Conservation (phyloP, 768 basidiomycete species). For the Xerocomus brunneocitrinus region DNA sequence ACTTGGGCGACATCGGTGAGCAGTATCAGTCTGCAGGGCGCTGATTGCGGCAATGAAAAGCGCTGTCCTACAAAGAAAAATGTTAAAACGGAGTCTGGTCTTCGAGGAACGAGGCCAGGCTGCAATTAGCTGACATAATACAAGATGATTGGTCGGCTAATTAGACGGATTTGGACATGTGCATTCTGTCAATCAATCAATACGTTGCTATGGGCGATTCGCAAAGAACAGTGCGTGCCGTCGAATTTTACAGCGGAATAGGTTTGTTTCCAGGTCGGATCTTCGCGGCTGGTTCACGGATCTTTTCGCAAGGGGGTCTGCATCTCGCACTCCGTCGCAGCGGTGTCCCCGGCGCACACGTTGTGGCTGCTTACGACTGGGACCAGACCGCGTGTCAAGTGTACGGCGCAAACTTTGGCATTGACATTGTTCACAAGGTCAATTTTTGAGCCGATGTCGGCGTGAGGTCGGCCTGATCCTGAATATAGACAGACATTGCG, state of each 20-base stretch:
- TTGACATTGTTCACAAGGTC: slow-evolving; percentile 39
- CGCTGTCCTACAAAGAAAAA: background rate
- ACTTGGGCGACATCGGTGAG: background rate
- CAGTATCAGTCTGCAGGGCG: background rate
- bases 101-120: slow-evolving; percentile 13
- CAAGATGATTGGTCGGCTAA: slow-evolving; percentile 7
- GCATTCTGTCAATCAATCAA: background rate
- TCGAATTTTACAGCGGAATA: slow-evolving; percentile 80
- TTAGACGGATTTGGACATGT: background rate
- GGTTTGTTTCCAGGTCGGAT: slow-evolving; percentile 38
- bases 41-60: background rate
- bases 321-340: slow-evolving; percentile 62
- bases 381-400: slow-evolving; percentile 70
- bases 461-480: background rate
- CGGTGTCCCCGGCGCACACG: slow-evolving; percentile 35
- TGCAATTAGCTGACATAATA: slow-evolving; percentile 22
- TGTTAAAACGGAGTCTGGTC: background rate
- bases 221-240: slow-evolving; percentile 16
- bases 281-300: background rate
- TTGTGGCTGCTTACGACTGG: slow-evolving; percentile 78
- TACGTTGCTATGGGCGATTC: slow-evolving; percentile 4
- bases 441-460: background rate
- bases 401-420: slow-evolving; percentile 58
- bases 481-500: slow-evolving; percentile 53
- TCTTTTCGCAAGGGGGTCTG: slow-evolving; percentile 59